Conservation (phyloP, 208 protist genomes). For the Angomonas deanei region DNA sequence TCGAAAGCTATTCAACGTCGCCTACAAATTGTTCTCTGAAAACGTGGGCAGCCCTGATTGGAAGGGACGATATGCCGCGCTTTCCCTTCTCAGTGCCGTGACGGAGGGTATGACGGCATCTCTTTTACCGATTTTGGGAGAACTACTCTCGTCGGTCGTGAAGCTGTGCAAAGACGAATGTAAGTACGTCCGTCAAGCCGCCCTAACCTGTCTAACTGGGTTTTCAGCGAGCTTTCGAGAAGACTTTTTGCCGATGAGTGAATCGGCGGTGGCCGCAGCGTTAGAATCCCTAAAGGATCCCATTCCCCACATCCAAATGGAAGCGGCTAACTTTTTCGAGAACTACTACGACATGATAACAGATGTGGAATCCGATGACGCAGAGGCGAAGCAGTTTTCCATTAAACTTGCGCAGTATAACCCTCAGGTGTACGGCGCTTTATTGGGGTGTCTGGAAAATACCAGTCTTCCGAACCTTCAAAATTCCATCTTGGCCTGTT, state of each 20-base stretch:
- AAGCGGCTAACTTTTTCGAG: constrained; percentile 80
- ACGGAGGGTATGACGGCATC: constrained; percentile 59
- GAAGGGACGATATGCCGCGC: constrained; percentile 67
- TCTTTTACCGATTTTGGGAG: constrained; percentile 49
- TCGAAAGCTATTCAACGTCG: constrained; percentile 63
- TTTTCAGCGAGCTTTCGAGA: constrained; percentile 58
- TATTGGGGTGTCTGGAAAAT: constrained; percentile 38
- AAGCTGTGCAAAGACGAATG: constrained; percentile 49
- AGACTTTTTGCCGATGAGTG: too few species aligned
- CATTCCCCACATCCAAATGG: too few species aligned
- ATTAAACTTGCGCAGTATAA: too few species aligned
- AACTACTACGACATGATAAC: constrained; percentile 47
- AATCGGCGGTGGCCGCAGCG: too few species aligned
- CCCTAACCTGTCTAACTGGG: constrained; percentile 70
- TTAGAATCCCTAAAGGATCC: constrained; percentile 50
- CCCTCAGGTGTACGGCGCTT: too few species aligned
- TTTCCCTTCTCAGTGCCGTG: constrained; percentile 68
- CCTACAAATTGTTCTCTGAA: constrained; percentile 57
- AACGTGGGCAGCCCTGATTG: constrained; percentile 69
- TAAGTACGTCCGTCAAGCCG: constrained; percentile 73
- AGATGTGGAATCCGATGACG: constrained; percentile 45
- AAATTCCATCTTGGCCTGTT: constrained; percentile 52
- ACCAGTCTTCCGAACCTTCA: constrained; percentile 58
- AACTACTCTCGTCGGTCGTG: constrained; percentile 47
- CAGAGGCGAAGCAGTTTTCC: neutral